These are phyloP conservation scores for Phytophthora sojae DNA, from an alignment of 352 stramenopile species.

Conservation along the genomic window DNA sequence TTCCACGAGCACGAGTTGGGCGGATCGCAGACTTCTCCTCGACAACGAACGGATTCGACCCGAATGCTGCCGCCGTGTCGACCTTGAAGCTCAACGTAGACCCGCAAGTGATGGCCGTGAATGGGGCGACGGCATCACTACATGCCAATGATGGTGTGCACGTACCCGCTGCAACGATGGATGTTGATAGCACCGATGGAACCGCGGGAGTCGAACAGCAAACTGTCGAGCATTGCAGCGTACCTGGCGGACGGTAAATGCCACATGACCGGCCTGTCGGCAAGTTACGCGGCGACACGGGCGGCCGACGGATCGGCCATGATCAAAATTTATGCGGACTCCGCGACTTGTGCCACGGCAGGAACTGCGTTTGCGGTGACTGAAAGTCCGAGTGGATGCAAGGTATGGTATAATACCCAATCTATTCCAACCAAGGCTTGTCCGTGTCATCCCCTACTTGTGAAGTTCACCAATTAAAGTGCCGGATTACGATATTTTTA, in stretches of 20 bases:
- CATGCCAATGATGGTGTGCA: too few species aligned
- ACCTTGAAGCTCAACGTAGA: too few species aligned
- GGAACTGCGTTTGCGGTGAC: too few species aligned
- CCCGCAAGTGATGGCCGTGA: background rate
- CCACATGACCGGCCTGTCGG: background rate
- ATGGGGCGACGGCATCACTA: background rate
- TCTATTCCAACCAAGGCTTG: too few species aligned
- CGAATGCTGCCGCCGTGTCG: too few species aligned
- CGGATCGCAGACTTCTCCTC: background rate
- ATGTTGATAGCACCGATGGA: background rate
- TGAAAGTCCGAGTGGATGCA: too few species aligned
- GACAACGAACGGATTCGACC: background rate
- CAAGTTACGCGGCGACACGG: background rate
- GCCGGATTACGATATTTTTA: too few species aligned
- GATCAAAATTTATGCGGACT: background rate
- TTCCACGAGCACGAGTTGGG: background rate
- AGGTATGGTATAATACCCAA: too few species aligned
- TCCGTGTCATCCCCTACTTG: too few species aligned
- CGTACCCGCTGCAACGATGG: background rate
- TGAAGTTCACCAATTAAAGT: too few species aligned
- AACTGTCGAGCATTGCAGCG: background rate
- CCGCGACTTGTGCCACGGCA: background rate
- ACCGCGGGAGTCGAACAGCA: background rate
- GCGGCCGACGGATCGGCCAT: background rate
- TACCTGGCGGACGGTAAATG: constrained; percentile 11